Evolutionary conservation across 2,329 filamentous ascomycete species (phyloP).

Genomic region (Paecilomyces dactylethromorphus): DNA sequence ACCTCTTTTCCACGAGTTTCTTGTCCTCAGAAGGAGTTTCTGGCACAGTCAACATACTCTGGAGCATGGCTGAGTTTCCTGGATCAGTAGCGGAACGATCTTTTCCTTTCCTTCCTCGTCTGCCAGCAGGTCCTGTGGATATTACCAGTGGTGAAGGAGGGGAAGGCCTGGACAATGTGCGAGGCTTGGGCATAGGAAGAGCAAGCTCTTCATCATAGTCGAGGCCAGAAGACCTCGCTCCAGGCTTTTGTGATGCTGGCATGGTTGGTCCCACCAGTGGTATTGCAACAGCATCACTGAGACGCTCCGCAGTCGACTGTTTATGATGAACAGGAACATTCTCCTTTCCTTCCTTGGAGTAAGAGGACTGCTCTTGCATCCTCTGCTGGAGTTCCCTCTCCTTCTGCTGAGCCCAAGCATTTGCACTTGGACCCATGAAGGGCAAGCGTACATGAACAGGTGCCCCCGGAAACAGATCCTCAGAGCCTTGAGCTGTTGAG

Average conservation of each 20-base stretch:
- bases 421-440: conserved; percentile 13
- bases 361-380: background rate
- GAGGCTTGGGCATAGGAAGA: conserved; percentile 18
- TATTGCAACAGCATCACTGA: conserved; percentile 1
- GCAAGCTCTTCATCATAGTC: conserved; percentile 20
- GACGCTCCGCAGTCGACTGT: background rate
- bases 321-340: background rate
- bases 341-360: background rate
- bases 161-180: background rate
- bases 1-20: conserved; percentile 14
- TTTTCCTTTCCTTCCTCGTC: background rate
- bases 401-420: conserved; percentile 20
- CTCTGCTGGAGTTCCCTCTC: conserved; percentile 9
- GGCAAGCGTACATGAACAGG: conserved; percentile 1
- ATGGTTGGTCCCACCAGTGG: conserved; percentile 2
- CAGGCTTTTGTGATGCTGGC: background rate
- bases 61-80: background rate
- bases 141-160: background rate
- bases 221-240: conserved; percentile 13
- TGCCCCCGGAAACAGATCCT: background rate
- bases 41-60: background rate
- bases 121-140: background rate
- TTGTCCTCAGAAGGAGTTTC: background rate
- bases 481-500: background rate
- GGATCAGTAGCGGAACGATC: background rate